A percentile compares a stretch with the other conserved stretches of the same genome.
These are phyloP conservation scores for Neckera pumila DNA, from an alignment of 225 moss, liverwort and hornwort genomes.

Conservation along the genomic window DNA sequence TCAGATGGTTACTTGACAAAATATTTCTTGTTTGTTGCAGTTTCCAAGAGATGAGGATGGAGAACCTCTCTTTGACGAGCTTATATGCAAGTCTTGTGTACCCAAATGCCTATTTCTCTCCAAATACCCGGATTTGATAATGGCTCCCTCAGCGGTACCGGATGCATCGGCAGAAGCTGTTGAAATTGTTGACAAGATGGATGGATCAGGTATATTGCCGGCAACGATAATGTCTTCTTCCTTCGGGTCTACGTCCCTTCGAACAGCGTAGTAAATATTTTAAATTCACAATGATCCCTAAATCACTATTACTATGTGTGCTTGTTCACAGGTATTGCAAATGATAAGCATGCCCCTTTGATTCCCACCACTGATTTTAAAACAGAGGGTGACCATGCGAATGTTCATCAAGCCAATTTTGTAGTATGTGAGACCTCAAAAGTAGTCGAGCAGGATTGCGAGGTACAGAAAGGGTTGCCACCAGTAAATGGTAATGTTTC, in stretches of 20 bases:
- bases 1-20: not conserved
- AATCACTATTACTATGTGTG: not conserved
- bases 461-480: not conserved
- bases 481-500: not conserved
- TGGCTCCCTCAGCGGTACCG: conserved; percentile 18
- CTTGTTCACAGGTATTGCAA: conserved; percentile 4
- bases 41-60: conserved; percentile 81
- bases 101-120: conserved; percentile 45
- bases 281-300: not conserved
- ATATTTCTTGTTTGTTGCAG: conserved; percentile 12
- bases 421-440: not conserved
- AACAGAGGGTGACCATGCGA: not conserved
- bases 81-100: conserved; percentile 54
- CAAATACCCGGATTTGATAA: conserved; percentile 36
- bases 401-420: not conserved
- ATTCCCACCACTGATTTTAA: not conserved
- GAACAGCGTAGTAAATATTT: not conserved
- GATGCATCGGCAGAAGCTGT: conserved; percentile 18
- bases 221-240: not conserved
- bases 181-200: conserved; percentile 1
- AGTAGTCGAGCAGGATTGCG: not conserved
- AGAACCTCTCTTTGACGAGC: conserved; percentile 65
- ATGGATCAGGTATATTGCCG: conserved; percentile 15
- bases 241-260: not conserved
- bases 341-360: not conserved